These are phyloP conservation scores for Beauveria australis DNA, from an alignment of 2,329 filamentous ascomycete genomes.

Conservation along the genomic window DNA sequence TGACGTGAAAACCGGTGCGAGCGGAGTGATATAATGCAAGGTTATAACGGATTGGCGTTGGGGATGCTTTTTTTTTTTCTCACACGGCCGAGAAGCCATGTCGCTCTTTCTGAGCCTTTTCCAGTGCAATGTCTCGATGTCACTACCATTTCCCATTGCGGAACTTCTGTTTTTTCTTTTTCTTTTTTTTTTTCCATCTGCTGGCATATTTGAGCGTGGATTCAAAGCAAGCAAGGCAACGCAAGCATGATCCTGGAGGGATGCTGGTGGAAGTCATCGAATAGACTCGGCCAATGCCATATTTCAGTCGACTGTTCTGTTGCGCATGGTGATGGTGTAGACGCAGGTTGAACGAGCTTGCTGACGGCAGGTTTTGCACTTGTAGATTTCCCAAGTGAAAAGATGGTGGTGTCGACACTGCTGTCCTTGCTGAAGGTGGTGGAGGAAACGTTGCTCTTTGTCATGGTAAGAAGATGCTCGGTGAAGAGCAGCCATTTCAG, in stretches of 20 bases:
- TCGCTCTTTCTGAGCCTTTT: neutral
- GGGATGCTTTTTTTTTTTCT: neutral
- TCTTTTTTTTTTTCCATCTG: neutral
- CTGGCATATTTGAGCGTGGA: constrained; percentile 7
- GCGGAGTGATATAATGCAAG: constrained; percentile 2
- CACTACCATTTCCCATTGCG: neutral
- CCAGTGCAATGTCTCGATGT: neutral
- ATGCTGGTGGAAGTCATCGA: neutral
- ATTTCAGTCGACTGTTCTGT: neutral
- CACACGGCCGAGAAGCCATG: neutral
- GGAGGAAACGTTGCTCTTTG: too few species aligned
- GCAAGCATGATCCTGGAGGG: neutral
- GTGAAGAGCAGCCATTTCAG: too few species aligned
- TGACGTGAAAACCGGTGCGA: neutral
- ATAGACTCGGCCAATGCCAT: constrained; percentile 6
- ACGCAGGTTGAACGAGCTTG: neutral
- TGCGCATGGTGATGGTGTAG: neutral
- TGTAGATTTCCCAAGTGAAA: neutral
- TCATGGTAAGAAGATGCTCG: too few species aligned
- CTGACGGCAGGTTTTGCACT: neutral
- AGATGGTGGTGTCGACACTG: neutral
- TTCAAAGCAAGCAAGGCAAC: neutral
- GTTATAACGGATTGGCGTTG: constrained; percentile 6
- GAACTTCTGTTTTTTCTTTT: neutral
- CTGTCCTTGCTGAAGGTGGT: neutral